phyloP scores from a whole-genome alignment of 2,329 filamentous ascomycete species.

The Colletotrichum sp. region DNA sequence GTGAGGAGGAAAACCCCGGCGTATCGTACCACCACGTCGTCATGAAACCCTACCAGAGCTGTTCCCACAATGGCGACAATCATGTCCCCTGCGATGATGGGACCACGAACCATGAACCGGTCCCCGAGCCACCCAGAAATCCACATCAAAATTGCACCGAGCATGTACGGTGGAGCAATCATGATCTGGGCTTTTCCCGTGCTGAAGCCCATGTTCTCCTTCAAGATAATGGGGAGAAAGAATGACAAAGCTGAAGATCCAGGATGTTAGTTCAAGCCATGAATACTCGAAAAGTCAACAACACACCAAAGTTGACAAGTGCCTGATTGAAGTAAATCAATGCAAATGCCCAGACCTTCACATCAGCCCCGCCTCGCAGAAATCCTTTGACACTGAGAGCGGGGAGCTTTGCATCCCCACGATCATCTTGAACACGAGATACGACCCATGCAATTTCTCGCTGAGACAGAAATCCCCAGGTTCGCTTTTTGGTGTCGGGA shows the following conservation, averaged over 20 bases:
- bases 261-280: conserved; percentile 32
- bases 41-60: conserved; percentile 63
- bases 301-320: conserved; percentile 12
- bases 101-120: conserved; percentile 64
- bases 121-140: conserved; percentile 69
- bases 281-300: background rate
- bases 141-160: conserved; percentile 67
- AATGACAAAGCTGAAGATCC: conserved; percentile 49
- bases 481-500: conserved; percentile 66
- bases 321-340: conserved; percentile 40
- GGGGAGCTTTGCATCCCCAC: conserved; percentile 68
- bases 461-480: conserved; percentile 61
- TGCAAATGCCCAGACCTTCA: conserved; percentile 69
- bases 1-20: conserved; percentile 65
- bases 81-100: conserved; percentile 68
- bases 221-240: conserved; percentile 64
- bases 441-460: conserved; percentile 72
- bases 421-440: conserved; percentile 68
- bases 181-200: conserved; percentile 53
- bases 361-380: conserved; percentile 71
- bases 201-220: conserved; percentile 31
- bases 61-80: conserved; percentile 70
- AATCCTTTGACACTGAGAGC: conserved; percentile 73
- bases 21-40: conserved; percentile 64
- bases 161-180: conserved; percentile 63